Evolutionary conservation across 2,329 filamentous ascomycete species (phyloP).

Genomic region (Pseudogymnoascus sp.): DNA sequence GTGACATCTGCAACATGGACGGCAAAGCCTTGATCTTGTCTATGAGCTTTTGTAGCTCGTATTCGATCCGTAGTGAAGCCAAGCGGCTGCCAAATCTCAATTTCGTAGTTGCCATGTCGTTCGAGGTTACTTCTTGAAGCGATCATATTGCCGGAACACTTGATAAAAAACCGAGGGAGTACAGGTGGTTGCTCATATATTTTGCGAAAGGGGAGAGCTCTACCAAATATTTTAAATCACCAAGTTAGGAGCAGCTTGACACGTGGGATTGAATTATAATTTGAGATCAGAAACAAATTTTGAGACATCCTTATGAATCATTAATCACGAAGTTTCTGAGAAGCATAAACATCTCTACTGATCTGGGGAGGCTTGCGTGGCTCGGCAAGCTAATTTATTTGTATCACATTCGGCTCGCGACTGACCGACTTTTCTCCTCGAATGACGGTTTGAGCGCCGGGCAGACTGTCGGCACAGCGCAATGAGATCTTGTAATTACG

Average conservation of each 20-base stretch:
- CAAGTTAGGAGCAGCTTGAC: background rate
- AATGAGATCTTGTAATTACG: background rate
- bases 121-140: conserved; percentile 4
- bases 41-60: background rate
- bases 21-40: background rate
- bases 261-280: background rate
- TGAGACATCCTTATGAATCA: background rate
- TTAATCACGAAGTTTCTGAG: too few relatives aligned
- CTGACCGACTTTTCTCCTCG: background rate
- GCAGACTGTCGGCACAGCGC: background rate
- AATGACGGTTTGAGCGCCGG: background rate
- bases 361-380: background rate
- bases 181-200: background rate
- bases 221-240: background rate
- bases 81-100: background rate
- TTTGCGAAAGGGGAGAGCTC: background rate
- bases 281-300: background rate
- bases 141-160: background rate
- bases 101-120: background rate
- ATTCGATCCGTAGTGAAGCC: background rate
- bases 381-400: background rate
- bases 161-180: background rate
- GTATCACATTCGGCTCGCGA: background rate
- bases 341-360: background rate
- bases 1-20: background rate